These are phyloP conservation scores for Plasmodium fragile DNA, from an alignment of 169 alveolate genomes.

Conservation along the genomic window DNA sequence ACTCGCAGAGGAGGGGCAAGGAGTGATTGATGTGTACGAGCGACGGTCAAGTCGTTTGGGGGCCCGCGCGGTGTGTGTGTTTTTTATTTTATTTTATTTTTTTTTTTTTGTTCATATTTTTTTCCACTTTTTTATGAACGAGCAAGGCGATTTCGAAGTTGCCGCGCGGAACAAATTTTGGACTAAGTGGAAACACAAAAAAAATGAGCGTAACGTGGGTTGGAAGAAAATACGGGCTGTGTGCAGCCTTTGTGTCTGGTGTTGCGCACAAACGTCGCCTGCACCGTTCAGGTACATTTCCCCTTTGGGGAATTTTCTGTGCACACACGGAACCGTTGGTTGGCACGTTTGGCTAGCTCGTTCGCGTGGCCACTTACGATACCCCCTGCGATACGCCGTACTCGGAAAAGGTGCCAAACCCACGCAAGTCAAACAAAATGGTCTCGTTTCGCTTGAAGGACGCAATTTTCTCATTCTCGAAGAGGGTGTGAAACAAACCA, in stretches of 20 bases:
- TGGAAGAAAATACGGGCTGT: not conserved
- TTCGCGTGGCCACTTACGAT: not conserved
- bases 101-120: not conserved
- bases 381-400: conserved; percentile 56
- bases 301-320: not conserved
- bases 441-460: conserved; percentile 62
- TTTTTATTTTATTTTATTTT: not conserved
- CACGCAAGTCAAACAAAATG: conserved; percentile 62
- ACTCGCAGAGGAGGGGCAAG: conserved; percentile 10
- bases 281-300: not conserved
- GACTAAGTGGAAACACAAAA: not conserved
- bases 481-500: conserved; percentile 46
- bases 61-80: not conserved
- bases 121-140: conserved; percentile 3
- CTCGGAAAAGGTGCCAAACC: conserved; percentile 72
- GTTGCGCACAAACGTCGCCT: not conserved
- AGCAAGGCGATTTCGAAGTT: not conserved
- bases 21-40: not conserved
- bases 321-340: not conserved
- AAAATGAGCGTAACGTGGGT: not conserved
- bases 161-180: not conserved
- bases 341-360: not conserved
- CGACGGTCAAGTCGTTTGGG: not conserved
- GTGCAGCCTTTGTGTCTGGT: not conserved
- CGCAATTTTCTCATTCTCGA: conserved; percentile 58